Evolutionary conservation across 257 asterid genomes (phyloP).

Genomic region (Salvia rosmarinus): DNA sequence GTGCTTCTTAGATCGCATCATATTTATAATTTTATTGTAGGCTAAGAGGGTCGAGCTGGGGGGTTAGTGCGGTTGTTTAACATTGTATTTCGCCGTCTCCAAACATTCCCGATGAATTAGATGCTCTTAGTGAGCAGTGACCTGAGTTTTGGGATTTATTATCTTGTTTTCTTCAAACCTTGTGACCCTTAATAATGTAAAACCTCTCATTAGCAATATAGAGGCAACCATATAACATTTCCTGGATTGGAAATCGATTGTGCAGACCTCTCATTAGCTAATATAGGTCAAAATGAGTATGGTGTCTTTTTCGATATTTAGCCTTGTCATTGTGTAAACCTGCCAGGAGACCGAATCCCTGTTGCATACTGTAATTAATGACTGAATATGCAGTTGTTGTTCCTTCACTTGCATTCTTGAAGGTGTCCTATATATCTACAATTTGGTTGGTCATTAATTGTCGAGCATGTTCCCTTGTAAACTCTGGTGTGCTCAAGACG

Average conservation of each 20-base stretch:
- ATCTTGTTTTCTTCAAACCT: neutral
- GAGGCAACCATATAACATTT: too few species aligned
- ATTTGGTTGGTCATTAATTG: slow-evolving; percentile 57
- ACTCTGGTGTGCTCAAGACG: slow-evolving; percentile 72
- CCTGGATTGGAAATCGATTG: too few species aligned
- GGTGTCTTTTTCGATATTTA: neutral
- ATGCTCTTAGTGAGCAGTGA: neutral
- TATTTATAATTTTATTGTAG: slow-evolving; percentile 7
- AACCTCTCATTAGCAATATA: neutral
- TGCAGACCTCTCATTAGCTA: neutral
- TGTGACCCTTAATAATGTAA: neutral
- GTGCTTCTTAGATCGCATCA: too few species aligned
- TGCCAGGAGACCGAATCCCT: slow-evolving; percentile 86
- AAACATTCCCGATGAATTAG: neutral
- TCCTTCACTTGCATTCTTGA: slow-evolving; percentile 82
- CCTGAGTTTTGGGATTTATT: neutral
- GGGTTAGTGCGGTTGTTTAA: slow-evolving; percentile 6
- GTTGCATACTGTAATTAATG: too few species aligned
- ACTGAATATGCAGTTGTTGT: slow-evolving; percentile 16
- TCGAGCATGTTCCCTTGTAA: slow-evolving; percentile 67
- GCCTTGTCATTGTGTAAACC: neutral
- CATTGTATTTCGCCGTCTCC: neutral
- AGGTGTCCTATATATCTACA: slow-evolving; percentile 73
- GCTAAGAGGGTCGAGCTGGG: slow-evolving; percentile 26
- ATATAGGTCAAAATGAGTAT: neutral